Base-by-base conservation (phyloP, 106 monocot species). In the Alisma plantagoaquatica region DNA sequence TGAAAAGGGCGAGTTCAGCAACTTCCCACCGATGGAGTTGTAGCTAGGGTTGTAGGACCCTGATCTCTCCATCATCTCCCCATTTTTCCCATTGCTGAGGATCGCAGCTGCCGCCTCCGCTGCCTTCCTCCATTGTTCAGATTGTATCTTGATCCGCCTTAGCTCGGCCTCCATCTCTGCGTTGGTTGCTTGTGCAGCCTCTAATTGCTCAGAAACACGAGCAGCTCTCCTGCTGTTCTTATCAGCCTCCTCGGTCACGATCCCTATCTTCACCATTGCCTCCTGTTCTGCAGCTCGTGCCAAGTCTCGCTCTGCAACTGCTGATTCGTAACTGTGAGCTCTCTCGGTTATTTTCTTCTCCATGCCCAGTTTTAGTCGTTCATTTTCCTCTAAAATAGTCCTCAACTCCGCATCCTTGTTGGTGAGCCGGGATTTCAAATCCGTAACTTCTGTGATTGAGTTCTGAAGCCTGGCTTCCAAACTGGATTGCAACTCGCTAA, bases 51-150 rank as follows among this genome's bases (percentile, higher is more conserved):
- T 81, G 32, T 80, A 17, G 9, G 93, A 83, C 3, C 87, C 71
- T 8, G 77, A 69, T 49, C 87, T 71, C 54, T 77, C 86, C 33
- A 75, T 57, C 27, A 76, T 16, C 22, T 60, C 67, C 29, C 73
- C 73, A 31, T 78, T 72, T 59, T 70, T 69, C 14, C 65, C 69
- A 1, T 64, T 70, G 14, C 69, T 73, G 4, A 99, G 77, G 23
- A 81, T 71, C 0, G 90, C 79, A 2, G 90, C 82, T 1, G 98
- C 98, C 1, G 90, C 82, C 53, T 99, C 98, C 11, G 98, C 98
- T 1, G 98, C 98, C 66, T 99, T 99, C 46, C 98, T 77, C 98
- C 98, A 99, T 45, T 99, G 98, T 23, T 99, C 90, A 0, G 82
- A 79, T 43, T 99, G 98, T 31, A 86, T 71, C 54, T 80, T 76